phyloP scores from a whole-genome alignment of 495 filamentous ascomycete species.

The Ramalina intermedia region DNA sequence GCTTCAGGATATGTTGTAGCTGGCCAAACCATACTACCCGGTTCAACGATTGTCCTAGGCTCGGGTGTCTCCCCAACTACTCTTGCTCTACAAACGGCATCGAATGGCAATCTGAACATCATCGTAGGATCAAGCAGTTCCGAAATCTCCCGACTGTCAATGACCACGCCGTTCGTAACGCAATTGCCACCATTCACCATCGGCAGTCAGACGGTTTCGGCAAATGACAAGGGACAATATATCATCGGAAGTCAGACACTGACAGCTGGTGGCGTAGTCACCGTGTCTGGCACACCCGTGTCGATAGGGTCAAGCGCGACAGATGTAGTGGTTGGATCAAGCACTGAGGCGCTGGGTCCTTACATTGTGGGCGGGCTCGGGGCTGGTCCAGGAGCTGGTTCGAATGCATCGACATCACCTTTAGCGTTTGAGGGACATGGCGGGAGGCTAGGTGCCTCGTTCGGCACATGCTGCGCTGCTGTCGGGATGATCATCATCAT shows the following conservation, averaged over 20 bases:
- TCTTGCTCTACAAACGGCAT: not conserved
- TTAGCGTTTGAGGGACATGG: too few species aligned
- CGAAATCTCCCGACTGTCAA: not conserved
- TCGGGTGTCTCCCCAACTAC: constrained; percentile 2
- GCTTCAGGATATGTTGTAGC: not conserved
- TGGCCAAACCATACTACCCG: constrained; percentile 1
- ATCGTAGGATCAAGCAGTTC: not conserved
- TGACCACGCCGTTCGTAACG: not conserved
- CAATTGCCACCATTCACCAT: constrained; percentile 2
- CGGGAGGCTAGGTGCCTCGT: too few species aligned
- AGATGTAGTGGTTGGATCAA: constrained; percentile 5
- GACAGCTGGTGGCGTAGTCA: constrained; percentile 2
- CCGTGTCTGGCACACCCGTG: constrained; percentile 4
- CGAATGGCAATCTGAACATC: not conserved
- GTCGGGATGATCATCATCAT: too few species aligned
- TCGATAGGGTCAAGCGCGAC: constrained; percentile 5
- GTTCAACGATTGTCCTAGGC: constrained; percentile 2
- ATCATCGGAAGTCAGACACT: constrained; percentile 11
- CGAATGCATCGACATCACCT: too few species aligned
- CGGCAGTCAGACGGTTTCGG: constrained; percentile 1
- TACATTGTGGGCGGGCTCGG: constrained; percentile 1
- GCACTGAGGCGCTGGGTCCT: constrained; percentile 2
- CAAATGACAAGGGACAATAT: constrained; percentile 5
- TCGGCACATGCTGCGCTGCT: too few species aligned
- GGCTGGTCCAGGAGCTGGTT: not conserved